Evolutionary conservation across 345 rosid genomes (phyloP), one percentile per base, ranked within the genome.

Genomic region (Isatis tinctoria): DNA sequence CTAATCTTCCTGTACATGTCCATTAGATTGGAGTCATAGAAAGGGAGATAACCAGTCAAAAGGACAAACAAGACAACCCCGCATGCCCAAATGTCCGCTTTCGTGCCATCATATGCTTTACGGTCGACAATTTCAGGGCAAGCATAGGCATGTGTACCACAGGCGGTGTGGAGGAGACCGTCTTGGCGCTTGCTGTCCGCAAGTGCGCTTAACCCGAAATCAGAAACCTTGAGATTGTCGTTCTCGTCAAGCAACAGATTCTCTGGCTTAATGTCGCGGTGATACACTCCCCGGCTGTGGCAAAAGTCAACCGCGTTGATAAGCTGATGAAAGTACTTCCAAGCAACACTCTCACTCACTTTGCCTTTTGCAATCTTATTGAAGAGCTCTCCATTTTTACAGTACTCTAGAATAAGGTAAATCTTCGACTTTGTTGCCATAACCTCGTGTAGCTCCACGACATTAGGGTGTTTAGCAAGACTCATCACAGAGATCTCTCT

Each of bases 321-420:
- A 72, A 90, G 83, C 83, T 90, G 93, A 4, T 82, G 75, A 69
- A 90, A 90, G 48, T 85, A 90, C 69, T 83, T 85, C 70, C 90
- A 78, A 4, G 90, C 87, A 51, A 76, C 78, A 59, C 85, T 88
- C 70, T 88, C 94, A 77, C 56, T 88, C 12, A 88, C 37, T 74
- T 73, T 85, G 28, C 89, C 90, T 67, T 84, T 87, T 0, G 85
- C 81, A 13, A 90, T 86, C 73, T 87, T 90, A 51, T 83, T 56
- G 74, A 90, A 90, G 39, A 90, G 87, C 77, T 90, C 97, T 0
- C 97, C 97, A 1, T 94, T 89, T 80, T 90, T 90, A 28, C 90
- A 90, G 67, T 85, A 85, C 76, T 90, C 94, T 73, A 90, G 47
- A 9, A 85, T 70, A 54, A 87, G 87, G 82, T 78, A 90, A 65